These are phyloP conservation scores for Hypholoma fasciculare DNA, from an alignment of 768 basidiomycete species.

Conservation along the genomic window DNA sequence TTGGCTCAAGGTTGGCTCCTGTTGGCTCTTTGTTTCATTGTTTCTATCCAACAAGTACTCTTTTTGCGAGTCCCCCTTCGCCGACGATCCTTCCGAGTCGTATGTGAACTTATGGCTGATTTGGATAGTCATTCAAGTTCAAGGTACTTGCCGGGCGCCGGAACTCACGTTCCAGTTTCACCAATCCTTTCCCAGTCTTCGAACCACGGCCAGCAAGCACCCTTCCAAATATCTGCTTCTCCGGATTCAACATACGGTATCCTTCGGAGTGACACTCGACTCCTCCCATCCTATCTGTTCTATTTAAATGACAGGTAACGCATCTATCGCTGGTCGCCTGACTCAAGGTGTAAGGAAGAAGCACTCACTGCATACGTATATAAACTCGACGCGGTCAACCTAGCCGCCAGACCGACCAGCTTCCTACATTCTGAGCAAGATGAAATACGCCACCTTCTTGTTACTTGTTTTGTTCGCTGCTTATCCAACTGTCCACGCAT, in stretches of 20 bases:
- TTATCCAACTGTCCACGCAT: constrained; percentile 19
- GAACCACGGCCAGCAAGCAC: no score
- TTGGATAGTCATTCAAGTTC: no score
- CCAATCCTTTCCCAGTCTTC: no score
- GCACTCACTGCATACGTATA: background rate
- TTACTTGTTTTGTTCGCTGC: background rate
- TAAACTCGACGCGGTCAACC: background rate
- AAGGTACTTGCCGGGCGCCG: no score
- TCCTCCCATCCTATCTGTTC: constrained; percentile 3
- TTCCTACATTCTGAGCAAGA: background rate
- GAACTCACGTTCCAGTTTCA: no score
- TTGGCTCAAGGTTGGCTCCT: no score
- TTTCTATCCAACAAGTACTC: no score
- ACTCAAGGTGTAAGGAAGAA: background rate
- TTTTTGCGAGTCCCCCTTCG: no score
- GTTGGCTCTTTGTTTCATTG: no score
- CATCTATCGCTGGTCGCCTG: constrained; percentile 12
- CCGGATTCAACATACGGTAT: background rate
- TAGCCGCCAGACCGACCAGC: background rate
- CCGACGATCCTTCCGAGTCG: no score
- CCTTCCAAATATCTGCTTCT: no score
- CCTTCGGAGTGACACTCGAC: background rate
- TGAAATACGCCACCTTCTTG: constrained; percentile 7
- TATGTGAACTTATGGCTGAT: no score
- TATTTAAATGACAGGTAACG: constrained; percentile 11